Conservation (phyloP, 1,284 basidiomycete species). For the Irpex lacteus region DNA sequence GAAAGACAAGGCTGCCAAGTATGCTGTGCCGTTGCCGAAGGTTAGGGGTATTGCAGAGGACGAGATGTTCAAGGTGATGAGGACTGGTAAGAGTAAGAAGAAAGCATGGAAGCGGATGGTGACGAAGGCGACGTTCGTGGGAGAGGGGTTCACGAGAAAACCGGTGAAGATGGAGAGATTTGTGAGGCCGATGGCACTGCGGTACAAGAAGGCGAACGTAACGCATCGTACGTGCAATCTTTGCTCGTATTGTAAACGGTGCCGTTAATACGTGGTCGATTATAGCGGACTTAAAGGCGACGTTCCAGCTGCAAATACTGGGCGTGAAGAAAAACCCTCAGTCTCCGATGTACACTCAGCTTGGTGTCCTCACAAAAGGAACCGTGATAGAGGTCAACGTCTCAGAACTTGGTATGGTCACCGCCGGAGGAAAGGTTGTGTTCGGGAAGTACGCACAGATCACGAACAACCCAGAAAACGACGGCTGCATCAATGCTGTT, state of each 20-base stretch:
- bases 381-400: conserved; percentile 99
- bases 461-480: conserved; percentile 95
- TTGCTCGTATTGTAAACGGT: background rate
- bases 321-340: conserved; percentile 99
- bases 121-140: conserved; percentile 98
- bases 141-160: conserved; percentile 97
- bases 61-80: conserved; percentile 99
- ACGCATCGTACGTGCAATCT: conserved; percentile 85
- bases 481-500: conserved; percentile 95
- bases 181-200: conserved; percentile 94
- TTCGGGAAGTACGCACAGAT: conserved; percentile 95
- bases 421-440: conserved; percentile 94
- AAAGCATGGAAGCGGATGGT: conserved; percentile 99
- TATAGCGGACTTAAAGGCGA: conserved; percentile 93
- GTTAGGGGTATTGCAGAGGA: conserved; percentile 99
- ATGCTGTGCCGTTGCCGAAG: conserved; percentile 94
- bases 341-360: conserved; percentile 94
- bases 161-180: conserved; percentile 99
- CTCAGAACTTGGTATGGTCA: conserved; percentile 96
- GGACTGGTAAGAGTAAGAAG: conserved; percentile 95
- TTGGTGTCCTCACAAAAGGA: conserved; percentile 98
- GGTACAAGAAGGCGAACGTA: conserved; percentile 98
- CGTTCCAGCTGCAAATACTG: conserved; percentile 97
- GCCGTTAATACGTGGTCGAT: background rate
- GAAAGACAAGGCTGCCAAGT: conserved; percentile 99